Conservation (phyloP, 768 basidiomycete species). For the Gloeopeniophorella convolvens region DNA sequence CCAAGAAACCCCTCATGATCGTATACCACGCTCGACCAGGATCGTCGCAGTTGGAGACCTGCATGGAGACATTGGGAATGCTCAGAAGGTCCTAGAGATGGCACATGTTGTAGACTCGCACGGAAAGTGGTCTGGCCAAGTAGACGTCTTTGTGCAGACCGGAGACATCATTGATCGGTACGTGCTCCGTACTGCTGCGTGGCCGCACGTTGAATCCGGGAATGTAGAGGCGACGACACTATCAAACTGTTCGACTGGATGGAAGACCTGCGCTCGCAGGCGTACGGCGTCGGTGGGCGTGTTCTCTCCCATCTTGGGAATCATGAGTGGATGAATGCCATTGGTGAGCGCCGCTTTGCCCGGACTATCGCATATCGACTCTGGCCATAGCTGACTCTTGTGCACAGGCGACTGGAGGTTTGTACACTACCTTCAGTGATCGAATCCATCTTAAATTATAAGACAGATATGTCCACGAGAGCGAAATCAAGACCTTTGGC, state of each 20-base stretch:
- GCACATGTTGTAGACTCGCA: slow-evolving; percentile 65
- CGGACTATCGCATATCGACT: neutral
- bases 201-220: neutral
- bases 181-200: slow-evolving; percentile 19
- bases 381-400: slow-evolving; percentile 12
- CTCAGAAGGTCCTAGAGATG: slow-evolving; percentile 73
- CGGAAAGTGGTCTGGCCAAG: slow-evolving; percentile 75
- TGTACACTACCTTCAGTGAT: slow-evolving; percentile 8
- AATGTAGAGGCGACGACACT: slow-evolving; percentile 77
- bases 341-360: slow-evolving; percentile 40
- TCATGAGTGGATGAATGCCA: slow-evolving; percentile 94
- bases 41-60: slow-evolving; percentile 91
- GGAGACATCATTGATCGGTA: slow-evolving; percentile 94
- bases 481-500: slow-evolving; percentile 81
- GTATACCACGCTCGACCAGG: slow-evolving; percentile 27
- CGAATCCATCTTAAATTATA: neutral
- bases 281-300: slow-evolving; percentile 56
- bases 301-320: slow-evolving; percentile 84
- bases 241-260: slow-evolving; percentile 80
- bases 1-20: neutral
- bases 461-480: slow-evolving; percentile 72
- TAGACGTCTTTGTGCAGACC: slow-evolving; percentile 88
- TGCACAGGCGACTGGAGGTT: slow-evolving; percentile 79
- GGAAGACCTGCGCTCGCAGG: slow-evolving; percentile 76
- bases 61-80: slow-evolving; percentile 83